Conservation (phyloP, 805 yeast species). For the Starmerella sp. region DNA sequence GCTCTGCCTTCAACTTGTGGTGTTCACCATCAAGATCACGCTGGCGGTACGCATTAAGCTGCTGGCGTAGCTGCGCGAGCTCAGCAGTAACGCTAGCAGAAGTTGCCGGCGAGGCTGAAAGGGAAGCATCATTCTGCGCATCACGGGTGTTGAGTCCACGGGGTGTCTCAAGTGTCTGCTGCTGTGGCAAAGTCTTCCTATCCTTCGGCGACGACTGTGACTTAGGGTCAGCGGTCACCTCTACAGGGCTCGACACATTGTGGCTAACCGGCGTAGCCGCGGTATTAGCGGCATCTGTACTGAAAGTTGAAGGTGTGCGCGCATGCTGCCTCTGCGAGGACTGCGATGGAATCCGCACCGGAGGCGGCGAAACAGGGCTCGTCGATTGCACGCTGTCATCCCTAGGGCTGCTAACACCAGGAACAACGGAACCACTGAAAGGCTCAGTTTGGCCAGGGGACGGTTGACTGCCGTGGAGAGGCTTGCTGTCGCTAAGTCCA, state of each 20-base stretch:
- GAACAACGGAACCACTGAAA: background rate
- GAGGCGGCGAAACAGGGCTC: background rate
- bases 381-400: background rate
- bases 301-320: background rate
- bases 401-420: background rate
- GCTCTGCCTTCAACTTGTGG: conserved; percentile 13
- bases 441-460: too few relatives aligned
- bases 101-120: conserved; percentile 1
- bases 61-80: conserved; percentile 14
- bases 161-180: background rate
- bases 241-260: background rate
- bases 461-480: too few relatives aligned
- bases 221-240: background rate
- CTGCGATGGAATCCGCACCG: background rate
- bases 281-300: background rate
- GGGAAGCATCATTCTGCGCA: conserved; percentile 8
- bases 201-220: background rate
- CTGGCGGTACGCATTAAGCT: conserved; percentile 16
- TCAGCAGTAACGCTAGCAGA: conserved; percentile 12
- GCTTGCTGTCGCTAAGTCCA: too few relatives aligned
- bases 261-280: background rate
- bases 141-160: background rate
- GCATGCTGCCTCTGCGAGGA: background rate
- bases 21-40: conserved; percentile 20
- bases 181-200: background rate